Conservation (phyloP, 2,329 filamentous ascomycete genomes). For the Aureobasidium sp. region DNA sequence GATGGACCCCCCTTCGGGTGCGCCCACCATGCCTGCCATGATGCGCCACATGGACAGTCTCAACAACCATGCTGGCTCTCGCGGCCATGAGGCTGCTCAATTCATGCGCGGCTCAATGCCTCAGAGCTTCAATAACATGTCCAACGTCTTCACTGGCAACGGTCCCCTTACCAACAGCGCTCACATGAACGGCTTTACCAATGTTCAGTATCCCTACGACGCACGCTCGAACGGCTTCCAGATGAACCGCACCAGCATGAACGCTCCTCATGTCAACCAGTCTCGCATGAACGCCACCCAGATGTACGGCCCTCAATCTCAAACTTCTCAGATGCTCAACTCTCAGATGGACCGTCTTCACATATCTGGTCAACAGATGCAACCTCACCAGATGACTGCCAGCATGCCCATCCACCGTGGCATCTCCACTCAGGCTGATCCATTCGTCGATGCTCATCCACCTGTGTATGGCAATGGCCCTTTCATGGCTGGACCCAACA, state of each 20-base stretch:
- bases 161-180: not conserved
- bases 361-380: not conserved
- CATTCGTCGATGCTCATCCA: not conserved
- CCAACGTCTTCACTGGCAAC: not conserved
- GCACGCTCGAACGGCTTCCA: not conserved
- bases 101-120: not conserved
- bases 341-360: not conserved
- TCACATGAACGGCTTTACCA: not conserved
- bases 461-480: not conserved
- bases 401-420: not conserved
- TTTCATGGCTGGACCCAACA: not conserved
- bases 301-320: not conserved
- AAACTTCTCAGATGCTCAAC: not conserved
- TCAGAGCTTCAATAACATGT: not conserved
- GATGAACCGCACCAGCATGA: not conserved
- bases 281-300: too few species aligned
- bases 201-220: too few species aligned
- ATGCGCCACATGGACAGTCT: not conserved
- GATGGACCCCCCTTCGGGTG: not conserved
- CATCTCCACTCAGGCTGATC: not conserved
- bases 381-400: not conserved
- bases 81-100: not conserved
- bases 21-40: not conserved
- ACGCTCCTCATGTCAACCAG: not conserved
- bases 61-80: not conserved